Percentiles rank a stretch among this genome's conserved stretches.
Conservation (phyloP, 2,329 filamentous ascomycete genomes). For the Spiromastix sp. region DNA sequence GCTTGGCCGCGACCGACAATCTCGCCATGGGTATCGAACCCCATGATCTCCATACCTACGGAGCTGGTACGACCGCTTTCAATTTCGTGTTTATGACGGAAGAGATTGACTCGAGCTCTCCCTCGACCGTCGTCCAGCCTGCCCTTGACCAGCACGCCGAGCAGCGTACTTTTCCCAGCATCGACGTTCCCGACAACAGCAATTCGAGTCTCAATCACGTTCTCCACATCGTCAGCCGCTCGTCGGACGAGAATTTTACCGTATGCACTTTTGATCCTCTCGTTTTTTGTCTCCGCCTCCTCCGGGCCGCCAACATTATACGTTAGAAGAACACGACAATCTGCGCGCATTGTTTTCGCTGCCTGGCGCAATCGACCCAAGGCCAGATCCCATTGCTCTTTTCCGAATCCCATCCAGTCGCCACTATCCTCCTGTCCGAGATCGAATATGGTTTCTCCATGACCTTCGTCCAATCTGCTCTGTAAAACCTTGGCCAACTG, state of each 20-base stretch:
- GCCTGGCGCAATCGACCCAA: constrained; percentile 55
- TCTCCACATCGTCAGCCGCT: constrained; percentile 61
- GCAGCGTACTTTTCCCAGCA: constrained; percentile 90
- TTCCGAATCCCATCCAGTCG: constrained; percentile 67
- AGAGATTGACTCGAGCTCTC: constrained; percentile 87
- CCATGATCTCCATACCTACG: constrained; percentile 98
- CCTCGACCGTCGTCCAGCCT: constrained; percentile 90
- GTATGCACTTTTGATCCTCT: constrained; percentile 62
- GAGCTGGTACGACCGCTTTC: constrained; percentile 92
- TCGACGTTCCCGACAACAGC: constrained; percentile 97
- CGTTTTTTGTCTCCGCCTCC: constrained; percentile 55
- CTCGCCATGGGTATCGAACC: constrained; percentile 78
- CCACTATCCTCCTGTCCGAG: constrained; percentile 84
- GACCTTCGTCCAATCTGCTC: constrained; percentile 65
- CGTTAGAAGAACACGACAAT: constrained; percentile 77
- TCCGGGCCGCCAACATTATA: constrained; percentile 72
- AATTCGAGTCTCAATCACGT: constrained; percentile 90
- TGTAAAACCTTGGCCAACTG: constrained; percentile 57
- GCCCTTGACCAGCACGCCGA: constrained; percentile 92
- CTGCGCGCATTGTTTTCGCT: constrained; percentile 55
- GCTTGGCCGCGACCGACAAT: constrained; percentile 76
- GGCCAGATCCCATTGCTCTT: constrained; percentile 65
- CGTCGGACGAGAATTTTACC: constrained; percentile 83
- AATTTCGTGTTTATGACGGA: constrained; percentile 95
- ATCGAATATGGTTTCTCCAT: constrained; percentile 85